A percentile compares a stretch with the other conserved stretches of the same genome.
Conservation (phyloP, 2,329 filamentous ascomycete species). For the Macroventuria anomochaeta region DNA sequence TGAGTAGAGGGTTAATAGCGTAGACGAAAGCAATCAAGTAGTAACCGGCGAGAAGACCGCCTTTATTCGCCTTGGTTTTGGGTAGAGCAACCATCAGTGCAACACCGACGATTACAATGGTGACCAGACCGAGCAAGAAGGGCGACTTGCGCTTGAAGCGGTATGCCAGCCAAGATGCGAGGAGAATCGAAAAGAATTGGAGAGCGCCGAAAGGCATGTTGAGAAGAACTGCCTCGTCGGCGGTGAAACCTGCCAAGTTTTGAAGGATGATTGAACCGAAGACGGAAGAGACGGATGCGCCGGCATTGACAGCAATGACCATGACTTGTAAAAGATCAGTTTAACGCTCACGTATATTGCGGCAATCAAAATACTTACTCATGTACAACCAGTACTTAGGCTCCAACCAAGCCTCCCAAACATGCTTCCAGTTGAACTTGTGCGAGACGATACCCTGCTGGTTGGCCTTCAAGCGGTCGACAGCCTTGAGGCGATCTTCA, state of each 20-base stretch:
- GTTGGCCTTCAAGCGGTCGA: constrained; percentile 74
- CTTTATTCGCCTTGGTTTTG: constrained; percentile 51
- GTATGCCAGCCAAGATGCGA: constrained; percentile 62
- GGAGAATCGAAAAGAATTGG: constrained; percentile 30
- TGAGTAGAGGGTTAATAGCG: constrained; percentile 69
- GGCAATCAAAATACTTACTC: constrained; percentile 9
- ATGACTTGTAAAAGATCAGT: constrained; percentile 17
- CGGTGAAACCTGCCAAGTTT: constrained; percentile 65
- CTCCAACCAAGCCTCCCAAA: constrained; percentile 62
- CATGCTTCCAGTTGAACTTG: constrained; percentile 70
- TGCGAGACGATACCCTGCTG: constrained; percentile 75
- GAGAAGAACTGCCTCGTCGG: constrained; percentile 64
- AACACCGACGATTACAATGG: constrained; percentile 66
- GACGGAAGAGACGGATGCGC: constrained; percentile 63
- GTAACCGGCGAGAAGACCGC: constrained; percentile 64
- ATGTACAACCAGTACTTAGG: constrained; percentile 60
- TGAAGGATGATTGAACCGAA: constrained; percentile 63
- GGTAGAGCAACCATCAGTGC: constrained; percentile 62
- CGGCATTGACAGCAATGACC: constrained; percentile 32
- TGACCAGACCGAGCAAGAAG: constrained; percentile 54
- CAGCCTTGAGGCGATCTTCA: constrained; percentile 69
- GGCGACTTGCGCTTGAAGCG: constrained; percentile 65
- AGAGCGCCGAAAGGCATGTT: constrained; percentile 59
- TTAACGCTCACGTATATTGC: neutral
- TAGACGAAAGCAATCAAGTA: constrained; percentile 72